Conservation (phyloP, 2,329 filamentous ascomycete genomes). For the Leptosphaerulina australis region DNA sequence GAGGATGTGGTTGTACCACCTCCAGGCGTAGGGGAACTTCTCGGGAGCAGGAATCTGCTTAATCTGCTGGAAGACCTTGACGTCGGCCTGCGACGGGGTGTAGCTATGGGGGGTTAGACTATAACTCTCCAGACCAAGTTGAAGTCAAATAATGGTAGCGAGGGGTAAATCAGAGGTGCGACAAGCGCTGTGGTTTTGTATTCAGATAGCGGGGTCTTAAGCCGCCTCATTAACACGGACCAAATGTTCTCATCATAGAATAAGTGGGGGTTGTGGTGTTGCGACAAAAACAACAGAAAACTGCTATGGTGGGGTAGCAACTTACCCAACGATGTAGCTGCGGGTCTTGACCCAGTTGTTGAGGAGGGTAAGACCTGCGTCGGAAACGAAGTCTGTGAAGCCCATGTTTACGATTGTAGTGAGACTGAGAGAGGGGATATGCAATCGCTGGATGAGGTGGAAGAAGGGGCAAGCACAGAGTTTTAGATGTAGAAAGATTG, state of each 20-base stretch:
- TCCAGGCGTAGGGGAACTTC: constrained; percentile 92
- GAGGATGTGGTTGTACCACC: constrained; percentile 99
- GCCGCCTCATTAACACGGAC: constrained; percentile 95
- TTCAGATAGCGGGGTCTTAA: constrained; percentile 88
- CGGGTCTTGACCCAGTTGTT: constrained; percentile 76
- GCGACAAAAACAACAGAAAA: constrained; percentile 24
- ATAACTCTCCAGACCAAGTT: constrained; percentile 22
- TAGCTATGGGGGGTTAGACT: constrained; percentile 55
- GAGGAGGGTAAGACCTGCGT: constrained; percentile 70
- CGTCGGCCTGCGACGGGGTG: constrained; percentile 89
- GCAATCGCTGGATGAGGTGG: constrained; percentile 23
- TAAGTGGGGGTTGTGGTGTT: constrained; percentile 38
- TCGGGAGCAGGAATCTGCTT: constrained; percentile 73
- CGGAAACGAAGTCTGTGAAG: constrained; percentile 71
- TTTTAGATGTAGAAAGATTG: constrained; percentile 30
- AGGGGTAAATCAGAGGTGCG: constrained; percentile 69
- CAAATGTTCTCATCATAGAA: constrained; percentile 83
- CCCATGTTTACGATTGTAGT: constrained; percentile 61
- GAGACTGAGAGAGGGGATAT: constrained; percentile 16
- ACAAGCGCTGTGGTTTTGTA: constrained; percentile 73
- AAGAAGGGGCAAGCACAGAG: constrained; percentile 24
- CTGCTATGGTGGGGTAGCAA: constrained; percentile 46
- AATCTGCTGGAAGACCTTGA: constrained; percentile 91
- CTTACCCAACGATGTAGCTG: constrained; percentile 85
- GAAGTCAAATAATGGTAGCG: constrained; percentile 21